phyloP scores from a whole-genome alignment of 108 stramenopile genomes.

The Chaetoceros muelleri region DNA sequence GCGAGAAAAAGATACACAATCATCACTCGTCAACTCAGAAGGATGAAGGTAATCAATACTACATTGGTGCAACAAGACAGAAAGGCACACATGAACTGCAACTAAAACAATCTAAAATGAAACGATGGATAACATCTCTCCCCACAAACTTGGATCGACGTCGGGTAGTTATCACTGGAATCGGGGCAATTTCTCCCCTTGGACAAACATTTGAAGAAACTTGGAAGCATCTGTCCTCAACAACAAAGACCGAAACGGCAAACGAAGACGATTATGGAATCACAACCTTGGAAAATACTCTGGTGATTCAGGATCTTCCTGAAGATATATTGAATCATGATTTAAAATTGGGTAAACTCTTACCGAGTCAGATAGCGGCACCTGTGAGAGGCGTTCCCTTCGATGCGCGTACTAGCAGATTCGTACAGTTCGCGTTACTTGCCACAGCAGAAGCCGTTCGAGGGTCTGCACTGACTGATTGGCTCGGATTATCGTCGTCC shows the following conservation, averaged over 20 bases:
- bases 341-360: conserved; percentile 30
- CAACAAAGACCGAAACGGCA: conserved; percentile 5
- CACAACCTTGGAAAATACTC: conserved; percentile 33
- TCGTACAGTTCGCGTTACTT: conserved; percentile 64
- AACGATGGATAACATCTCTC: too few species aligned
- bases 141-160: too few species aligned
- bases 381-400: conserved; percentile 28
- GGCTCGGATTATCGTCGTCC: conserved; percentile 9
- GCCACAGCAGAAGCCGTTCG: conserved; percentile 62
- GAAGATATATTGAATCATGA: conserved; percentile 29
- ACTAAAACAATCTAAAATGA: too few species aligned
- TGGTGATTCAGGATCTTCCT: conserved; percentile 30
- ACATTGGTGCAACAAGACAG: too few species aligned
- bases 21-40: too few species aligned
- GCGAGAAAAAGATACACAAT: too few species aligned
- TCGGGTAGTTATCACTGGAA: conserved; percentile 90
- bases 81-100: too few species aligned
- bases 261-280: conserved; percentile 48
- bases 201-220: conserved; percentile 56
- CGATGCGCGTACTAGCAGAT: conserved; percentile 50
- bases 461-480: conserved; percentile 27
- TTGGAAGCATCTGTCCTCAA: conserved; percentile 47
- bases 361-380: conserved; percentile 75
- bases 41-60: too few species aligned
- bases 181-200: conserved; percentile 85